These are phyloP conservation scores for Diaporthe eres DNA, from an alignment of 2,329 filamentous ascomycete species.

Conservation along the genomic window DNA sequence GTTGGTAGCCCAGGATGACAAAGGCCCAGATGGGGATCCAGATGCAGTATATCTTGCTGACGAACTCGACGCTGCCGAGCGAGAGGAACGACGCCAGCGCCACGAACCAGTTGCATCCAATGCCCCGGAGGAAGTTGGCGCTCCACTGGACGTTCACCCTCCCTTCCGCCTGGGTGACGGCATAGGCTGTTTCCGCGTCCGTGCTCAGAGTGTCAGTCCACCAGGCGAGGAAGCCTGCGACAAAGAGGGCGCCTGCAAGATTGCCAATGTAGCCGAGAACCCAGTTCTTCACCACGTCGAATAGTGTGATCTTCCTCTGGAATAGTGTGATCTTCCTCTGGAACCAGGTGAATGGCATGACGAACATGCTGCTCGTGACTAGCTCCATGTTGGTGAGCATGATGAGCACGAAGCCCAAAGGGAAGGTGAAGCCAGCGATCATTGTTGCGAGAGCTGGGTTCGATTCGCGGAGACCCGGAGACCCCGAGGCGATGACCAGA, in stretches of 20 bases:
- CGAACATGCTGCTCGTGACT: constrained; percentile 62
- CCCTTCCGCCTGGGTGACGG: background rate
- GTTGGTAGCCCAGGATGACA: constrained; percentile 66
- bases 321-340: background rate
- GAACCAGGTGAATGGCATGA: background rate
- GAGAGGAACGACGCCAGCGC: constrained; percentile 65
- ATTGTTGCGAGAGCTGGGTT: constrained; percentile 60
- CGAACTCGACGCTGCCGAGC: constrained; percentile 63
- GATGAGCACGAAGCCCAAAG: constrained; percentile 64
- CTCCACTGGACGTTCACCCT: background rate
- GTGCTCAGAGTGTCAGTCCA: background rate
- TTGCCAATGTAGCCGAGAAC: constrained; percentile 14
- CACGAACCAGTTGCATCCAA: constrained; percentile 72
- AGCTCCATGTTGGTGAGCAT: constrained; percentile 64
- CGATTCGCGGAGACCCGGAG: background rate
- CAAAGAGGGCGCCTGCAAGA: background rate
- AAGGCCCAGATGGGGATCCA: constrained; percentile 71
- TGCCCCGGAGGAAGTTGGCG: constrained; percentile 65
- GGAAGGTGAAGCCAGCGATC: constrained; percentile 61
- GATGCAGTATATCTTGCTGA: constrained; percentile 67
- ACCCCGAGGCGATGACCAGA: background rate
- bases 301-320: background rate
- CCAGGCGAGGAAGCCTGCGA: constrained; percentile 4
- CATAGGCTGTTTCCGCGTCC: constrained; percentile 22
- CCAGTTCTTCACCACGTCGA: constrained; percentile 8